These are phyloP conservation scores for Discostella stelligeroides DNA, from an alignment of 108 stramenopile genomes.

Conservation along the genomic window DNA sequence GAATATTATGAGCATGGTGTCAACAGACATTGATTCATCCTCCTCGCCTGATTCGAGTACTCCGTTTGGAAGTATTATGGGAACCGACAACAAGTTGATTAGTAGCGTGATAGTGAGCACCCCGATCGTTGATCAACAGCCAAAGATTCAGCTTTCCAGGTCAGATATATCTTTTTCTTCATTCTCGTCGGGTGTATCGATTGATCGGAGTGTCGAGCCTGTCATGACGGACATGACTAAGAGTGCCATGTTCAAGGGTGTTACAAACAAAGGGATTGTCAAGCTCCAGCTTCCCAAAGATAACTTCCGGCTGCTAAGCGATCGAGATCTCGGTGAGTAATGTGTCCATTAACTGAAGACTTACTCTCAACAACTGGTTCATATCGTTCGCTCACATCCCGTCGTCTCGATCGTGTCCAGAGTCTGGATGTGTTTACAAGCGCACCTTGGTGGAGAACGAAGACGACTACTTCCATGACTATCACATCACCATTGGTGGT, in stretches of 20 bases:
- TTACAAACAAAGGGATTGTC: constrained; percentile 32
- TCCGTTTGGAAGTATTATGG: too few species aligned
- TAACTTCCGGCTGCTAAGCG: constrained; percentile 39
- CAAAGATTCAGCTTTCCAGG: constrained; percentile 21
- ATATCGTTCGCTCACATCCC: too few species aligned
- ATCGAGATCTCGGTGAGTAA: constrained; percentile 41
- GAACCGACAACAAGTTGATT: neutral
- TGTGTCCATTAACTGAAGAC: neutral
- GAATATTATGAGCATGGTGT: constrained; percentile 17
- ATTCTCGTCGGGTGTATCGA: constrained; percentile 28
- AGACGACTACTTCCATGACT: constrained; percentile 39
- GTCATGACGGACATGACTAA: constrained; percentile 41
- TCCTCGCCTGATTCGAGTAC: too few species aligned
- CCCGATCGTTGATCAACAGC: neutral
- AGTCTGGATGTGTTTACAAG: constrained; percentile 39
- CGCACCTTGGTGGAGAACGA: constrained; percentile 34
- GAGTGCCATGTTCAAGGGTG: constrained; percentile 39
- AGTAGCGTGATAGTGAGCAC: constrained; percentile 5
- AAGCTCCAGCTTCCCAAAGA: constrained; percentile 45
- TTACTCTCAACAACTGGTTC: neutral
- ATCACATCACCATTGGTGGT: constrained; percentile 21
- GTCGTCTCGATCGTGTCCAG: too few species aligned
- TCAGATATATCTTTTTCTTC: constrained; percentile 35
- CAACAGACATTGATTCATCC: constrained; percentile 14
- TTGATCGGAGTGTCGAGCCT: constrained; percentile 48